Percentiles rank a stretch among this genome's conserved stretches.
phyloP scores from a whole-genome alignment of 139 green algal genomes.

The Auxenochlorella protothecoides region DNA sequence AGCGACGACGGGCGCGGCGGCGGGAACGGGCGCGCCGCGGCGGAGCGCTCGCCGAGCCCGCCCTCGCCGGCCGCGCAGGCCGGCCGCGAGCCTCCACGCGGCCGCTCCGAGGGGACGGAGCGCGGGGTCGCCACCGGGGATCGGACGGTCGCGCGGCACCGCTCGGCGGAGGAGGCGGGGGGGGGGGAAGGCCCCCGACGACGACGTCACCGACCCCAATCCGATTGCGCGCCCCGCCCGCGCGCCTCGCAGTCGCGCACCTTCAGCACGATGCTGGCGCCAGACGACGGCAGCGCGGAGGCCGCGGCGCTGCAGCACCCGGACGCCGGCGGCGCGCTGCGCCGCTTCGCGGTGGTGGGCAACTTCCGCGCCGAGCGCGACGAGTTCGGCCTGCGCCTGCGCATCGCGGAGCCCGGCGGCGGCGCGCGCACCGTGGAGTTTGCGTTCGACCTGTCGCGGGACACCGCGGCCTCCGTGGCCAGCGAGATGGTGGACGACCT shows the following conservation, averaged over 20 bases:
- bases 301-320: background rate
- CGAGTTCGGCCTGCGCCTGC: conserved; percentile 64
- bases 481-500: conserved; percentile 93
- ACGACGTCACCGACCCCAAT: background rate
- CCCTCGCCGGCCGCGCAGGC: no score
- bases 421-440: conserved; percentile 84
- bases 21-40: no score
- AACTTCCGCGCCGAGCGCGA: conserved; percentile 46
- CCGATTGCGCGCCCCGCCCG: background rate
- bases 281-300: no score
- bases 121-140: no score
- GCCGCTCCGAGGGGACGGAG: no score
- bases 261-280: background rate
- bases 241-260: no score
- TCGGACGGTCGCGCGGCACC: no score
- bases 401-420: conserved; percentile 52
- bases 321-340: conserved; percentile 11
- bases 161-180: background rate
- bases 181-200: background rate
- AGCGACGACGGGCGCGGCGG: no score
- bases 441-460: conserved; percentile 72
- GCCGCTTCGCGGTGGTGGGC: conserved; percentile 52
- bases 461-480: conserved; percentile 79
- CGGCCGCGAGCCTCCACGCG: no score
- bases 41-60: no score